Base-by-base conservation (phyloP, 257 asterid genomes). In the Solanum etuberosum region DNA sequence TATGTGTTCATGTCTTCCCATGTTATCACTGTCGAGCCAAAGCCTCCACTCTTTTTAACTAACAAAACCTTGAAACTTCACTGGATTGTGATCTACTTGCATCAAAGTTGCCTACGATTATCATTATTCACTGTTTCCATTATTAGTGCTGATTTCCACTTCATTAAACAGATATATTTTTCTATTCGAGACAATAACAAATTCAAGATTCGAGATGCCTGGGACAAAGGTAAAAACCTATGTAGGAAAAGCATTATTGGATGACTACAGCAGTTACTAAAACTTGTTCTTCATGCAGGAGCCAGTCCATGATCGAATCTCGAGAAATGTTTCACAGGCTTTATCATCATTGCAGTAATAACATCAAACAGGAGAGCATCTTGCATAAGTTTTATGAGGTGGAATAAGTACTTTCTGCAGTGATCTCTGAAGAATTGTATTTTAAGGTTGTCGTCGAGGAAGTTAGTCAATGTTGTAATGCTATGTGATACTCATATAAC, bases 131-230 rank as follows among this genome's bases (percentile, higher is more conserved):
- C 34, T 61, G 4, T 57, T 38, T 18, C 88, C 86, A 63, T 85
- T 42, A 38, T n/a, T 25, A 38, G 29, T 43, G 77, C 23, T 84
- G 38, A 40, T 46, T 67, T 88, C 78, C 85, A 63, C 83, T 35
- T 34, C 14, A 78, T 82, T 88, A 77, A 35, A n/a, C 95, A 96
- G 99, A 87, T 95, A 97, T 34, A 93, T 97, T 89, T 93, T 93
- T 91, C 91, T 97, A 89, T 94, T 73, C 16, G 99, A 97, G 94
- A 95, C 98, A 1, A 94, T 97, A 89, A 95, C 98, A 31, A 91
- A 91, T 48, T 92, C 97, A 9, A 92, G 88, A 72, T 95, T 95
- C 72, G 93, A 94, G 88, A 80, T 94, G 16, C 96, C 96, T 46
- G 38, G 87, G 11, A 78, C 93, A 12, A 81, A 93, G 98, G 98